Percentiles rank a stretch among this genome's conserved stretches.
phyloP scores from a whole-genome alignment of 257 asterid genomes.

The Rhazya stricta region DNA sequence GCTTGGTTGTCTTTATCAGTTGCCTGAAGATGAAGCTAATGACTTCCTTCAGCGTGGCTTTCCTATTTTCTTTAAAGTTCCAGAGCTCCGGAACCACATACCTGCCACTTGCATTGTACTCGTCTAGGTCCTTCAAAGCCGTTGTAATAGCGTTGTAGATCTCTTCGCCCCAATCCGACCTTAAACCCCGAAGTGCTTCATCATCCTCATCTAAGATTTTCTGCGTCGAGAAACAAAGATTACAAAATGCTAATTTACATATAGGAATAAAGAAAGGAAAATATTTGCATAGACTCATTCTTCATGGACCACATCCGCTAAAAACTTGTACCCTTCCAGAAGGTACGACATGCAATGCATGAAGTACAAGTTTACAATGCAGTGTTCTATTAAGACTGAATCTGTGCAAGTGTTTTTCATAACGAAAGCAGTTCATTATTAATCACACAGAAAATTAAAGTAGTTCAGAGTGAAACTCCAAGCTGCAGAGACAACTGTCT shows the following conservation, averaged over 20 bases:
- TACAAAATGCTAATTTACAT: not conserved
- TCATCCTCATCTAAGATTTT: slow-evolving; percentile 28
- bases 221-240: slow-evolving; percentile 18
- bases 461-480: not conserved
- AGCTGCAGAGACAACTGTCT: not conserved
- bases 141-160: slow-evolving; percentile 21
- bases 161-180: slow-evolving; percentile 34
- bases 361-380: no score
- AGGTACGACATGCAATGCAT: no score
- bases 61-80: slow-evolving; percentile 39
- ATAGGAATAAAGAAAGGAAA: not conserved
- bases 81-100: slow-evolving; percentile 39
- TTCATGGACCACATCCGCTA: no score
- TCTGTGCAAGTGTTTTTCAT: no score
- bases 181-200: slow-evolving; percentile 21
- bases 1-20: slow-evolving; percentile 23
- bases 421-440: not conserved
- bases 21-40: slow-evolving; percentile 31
- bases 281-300: no score
- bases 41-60: slow-evolving; percentile 45
- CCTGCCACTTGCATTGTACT: slow-evolving; percentile 44
- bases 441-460: not conserved
- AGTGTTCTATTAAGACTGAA: no score
- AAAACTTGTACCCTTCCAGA: no score
- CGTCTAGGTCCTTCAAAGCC: slow-evolving; percentile 37